Conservation (phyloP, 176 grass and related monocot species). For the Triticum monococcum region DNA sequence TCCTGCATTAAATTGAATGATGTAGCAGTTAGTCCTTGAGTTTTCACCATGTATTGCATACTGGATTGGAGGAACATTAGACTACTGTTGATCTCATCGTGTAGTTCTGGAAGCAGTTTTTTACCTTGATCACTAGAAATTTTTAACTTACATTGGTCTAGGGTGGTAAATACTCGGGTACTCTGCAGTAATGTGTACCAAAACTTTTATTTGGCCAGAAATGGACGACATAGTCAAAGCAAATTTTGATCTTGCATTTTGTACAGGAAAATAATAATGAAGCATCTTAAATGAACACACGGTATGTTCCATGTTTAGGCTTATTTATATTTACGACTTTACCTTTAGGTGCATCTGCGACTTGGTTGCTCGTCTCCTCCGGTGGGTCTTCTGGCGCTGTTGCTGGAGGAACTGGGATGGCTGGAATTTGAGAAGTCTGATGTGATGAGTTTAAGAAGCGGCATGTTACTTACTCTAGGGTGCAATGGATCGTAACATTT, state of each 20-base stretch:
- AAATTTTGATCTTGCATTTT: slow-evolving; percentile 7
- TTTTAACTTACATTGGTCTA: background rate
- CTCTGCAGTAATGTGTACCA: background rate
- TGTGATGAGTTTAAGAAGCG: background rate
- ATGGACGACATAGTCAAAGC: background rate
- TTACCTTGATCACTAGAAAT: background rate
- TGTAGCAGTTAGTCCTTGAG: background rate
- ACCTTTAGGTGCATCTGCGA: slow-evolving; percentile 37
- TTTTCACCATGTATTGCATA: background rate
- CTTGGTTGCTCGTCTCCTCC: background rate
- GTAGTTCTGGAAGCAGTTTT: background rate
- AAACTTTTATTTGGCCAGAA: background rate
- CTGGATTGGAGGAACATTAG: background rate
- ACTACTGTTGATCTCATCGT: background rate
- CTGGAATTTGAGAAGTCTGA: slow-evolving; percentile 5
- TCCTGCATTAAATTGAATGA: slow-evolving; percentile 40
- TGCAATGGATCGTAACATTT: slow-evolving; percentile 5
- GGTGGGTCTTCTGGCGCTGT: background rate
- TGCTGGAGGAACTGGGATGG: background rate
- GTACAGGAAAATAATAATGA: slow-evolving; percentile 12
- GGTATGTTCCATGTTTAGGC: background rate
- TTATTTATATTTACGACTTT: slow-evolving; percentile 20
- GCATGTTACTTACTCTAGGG: background rate
- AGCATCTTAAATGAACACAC: slow-evolving; percentile 4
- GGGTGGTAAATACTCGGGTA: background rate